phyloP scores from a whole-genome alignment of 1,139 yeast species.

The Pichia norvegensis region DNA sequence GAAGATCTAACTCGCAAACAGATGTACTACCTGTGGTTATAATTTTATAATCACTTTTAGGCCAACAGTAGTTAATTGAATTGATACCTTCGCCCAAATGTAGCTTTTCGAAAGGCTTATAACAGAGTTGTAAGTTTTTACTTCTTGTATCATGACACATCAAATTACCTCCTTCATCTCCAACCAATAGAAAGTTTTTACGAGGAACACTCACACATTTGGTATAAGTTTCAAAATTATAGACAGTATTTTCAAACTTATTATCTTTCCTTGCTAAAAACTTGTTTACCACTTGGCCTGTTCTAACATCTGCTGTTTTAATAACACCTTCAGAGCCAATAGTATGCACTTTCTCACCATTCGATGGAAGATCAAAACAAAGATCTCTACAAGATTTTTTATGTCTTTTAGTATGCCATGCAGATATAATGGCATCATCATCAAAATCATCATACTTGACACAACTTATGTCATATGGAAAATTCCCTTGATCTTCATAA shows the following conservation, averaged over 20 bases:
- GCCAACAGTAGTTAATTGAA: conserved; percentile 59
- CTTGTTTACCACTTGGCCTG: conserved; percentile 72
- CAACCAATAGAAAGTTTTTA: conserved; percentile 60
- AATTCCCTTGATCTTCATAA: conserved; percentile 13
- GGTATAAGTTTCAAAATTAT: conserved; percentile 39
- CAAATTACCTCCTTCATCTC: conserved; percentile 73
- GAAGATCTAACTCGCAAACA: conserved; percentile 66
- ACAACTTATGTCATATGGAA: conserved; percentile 15
- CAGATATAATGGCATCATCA: conserved; percentile 32
- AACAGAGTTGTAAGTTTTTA: conserved; percentile 30
- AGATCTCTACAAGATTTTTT: conserved; percentile 81
- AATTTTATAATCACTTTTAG: conserved; percentile 71
- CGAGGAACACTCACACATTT: conserved; percentile 56
- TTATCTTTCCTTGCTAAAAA: conserved; percentile 18
- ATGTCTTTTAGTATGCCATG: conserved; percentile 86
- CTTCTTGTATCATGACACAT: conserved; percentile 51
- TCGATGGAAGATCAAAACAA: conserved; percentile 47
- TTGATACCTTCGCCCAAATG: conserved; percentile 63
- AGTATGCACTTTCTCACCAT: conserved; percentile 52
- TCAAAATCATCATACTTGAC: conserved; percentile 17
- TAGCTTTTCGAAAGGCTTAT: conserved; percentile 37
- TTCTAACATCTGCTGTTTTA: conserved; percentile 62
- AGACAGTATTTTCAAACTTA: conserved; percentile 15
- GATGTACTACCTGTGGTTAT: conserved; percentile 81
- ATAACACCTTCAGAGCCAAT: conserved; percentile 76